Evolutionary conservation across 2,329 filamentous ascomycete species (phyloP).

Genomic region (Mycosphaerella sp.): DNA sequence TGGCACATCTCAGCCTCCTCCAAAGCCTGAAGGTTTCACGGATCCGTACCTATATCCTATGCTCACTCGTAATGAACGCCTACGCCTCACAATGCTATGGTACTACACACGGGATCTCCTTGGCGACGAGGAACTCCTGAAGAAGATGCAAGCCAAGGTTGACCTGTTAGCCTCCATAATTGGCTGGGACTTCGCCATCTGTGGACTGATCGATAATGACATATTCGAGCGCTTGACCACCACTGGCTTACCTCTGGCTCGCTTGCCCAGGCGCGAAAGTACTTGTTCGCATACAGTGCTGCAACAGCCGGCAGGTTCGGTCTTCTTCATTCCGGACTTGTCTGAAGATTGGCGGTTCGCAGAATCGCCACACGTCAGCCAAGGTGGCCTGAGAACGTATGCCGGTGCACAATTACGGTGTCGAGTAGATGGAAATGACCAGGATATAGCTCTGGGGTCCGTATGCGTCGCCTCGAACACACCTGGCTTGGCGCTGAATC

Average conservation of each 20-base stretch:
- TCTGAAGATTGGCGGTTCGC: neutral
- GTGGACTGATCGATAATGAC: neutral
- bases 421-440: neutral
- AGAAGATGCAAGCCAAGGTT: neutral
- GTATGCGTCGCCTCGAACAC: neutral
- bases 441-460: neutral
- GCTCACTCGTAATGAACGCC: neutral
- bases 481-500: neutral
- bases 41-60: neutral
- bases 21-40: neutral
- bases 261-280: neutral
- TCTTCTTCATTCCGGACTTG: neutral
- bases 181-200: neutral
- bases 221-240: neutral
- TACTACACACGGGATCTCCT: neutral
- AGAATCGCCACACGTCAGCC: neutral
- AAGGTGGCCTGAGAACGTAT: neutral
- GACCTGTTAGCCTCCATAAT: neutral
- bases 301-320: neutral
- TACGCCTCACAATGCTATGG: neutral
- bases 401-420: neutral
- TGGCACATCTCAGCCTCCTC: neutral
- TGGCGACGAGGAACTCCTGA: neutral
- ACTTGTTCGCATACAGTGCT: neutral
- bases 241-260: neutral